phyloP scores from a whole-genome alignment of 345 rosid species.

The Ailanthus altissimus region DNA sequence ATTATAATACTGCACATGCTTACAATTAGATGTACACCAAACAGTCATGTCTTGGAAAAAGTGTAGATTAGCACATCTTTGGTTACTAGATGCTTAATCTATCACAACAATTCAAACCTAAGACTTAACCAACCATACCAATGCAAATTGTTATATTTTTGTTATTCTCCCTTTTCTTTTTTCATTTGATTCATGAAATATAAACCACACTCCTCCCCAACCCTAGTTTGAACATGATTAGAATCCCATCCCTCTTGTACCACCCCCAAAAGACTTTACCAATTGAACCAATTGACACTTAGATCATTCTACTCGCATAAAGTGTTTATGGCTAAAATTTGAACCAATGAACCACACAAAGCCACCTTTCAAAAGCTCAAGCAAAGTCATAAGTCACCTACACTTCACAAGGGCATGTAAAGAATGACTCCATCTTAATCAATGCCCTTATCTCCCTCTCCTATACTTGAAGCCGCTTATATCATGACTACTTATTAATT shows the following conservation, averaged over 20 bases:
- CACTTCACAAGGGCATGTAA: neutral
- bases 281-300: too few species aligned
- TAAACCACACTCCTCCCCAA: too few species aligned
- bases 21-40: neutral
- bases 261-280: too few species aligned
- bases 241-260: too few species aligned
- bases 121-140: neutral
- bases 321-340: neutral
- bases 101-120: neutral
- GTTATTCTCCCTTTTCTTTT: too few species aligned
- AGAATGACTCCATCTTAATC: slow-evolving; percentile 5
- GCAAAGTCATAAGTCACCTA: neutral
- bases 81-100: neutral
- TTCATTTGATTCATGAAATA: too few species aligned
- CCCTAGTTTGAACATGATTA: too few species aligned
- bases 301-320: neutral
- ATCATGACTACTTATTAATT: neutral
- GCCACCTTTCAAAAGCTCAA: neutral
- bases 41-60: neutral
- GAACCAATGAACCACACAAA: neutral
- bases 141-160: too few species aligned
- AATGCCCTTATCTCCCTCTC: neutral
- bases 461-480: neutral
- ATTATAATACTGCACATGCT: neutral
- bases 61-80: neutral